Conservation (phyloP, 345 rosid genomes). For the Physaria fendleri region DNA sequence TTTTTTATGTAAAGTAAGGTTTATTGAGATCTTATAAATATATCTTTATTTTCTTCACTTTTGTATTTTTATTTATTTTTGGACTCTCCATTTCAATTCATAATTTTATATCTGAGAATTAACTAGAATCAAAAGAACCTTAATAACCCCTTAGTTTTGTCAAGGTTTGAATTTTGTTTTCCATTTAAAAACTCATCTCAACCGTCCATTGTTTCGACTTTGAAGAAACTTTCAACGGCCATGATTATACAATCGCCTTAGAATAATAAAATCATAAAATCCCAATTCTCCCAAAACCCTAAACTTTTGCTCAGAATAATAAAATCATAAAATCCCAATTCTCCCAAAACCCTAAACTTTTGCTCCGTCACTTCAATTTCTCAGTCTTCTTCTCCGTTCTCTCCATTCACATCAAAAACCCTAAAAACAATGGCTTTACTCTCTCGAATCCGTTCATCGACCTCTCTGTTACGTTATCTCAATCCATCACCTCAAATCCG, state of each 20-base stretch:
- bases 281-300: not conserved
- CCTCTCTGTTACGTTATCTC: slow-evolving; percentile 20
- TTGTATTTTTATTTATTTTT: slow-evolving; percentile 6
- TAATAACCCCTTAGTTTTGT: no score
- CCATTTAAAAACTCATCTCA: not conserved
- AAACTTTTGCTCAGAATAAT: no score
- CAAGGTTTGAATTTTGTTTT: no score
- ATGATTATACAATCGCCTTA: not conserved
- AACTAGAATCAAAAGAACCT: no score
- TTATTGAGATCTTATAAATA: slow-evolving; percentile 9
- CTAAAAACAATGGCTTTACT: slow-evolving; percentile 37
- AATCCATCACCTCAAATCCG: slow-evolving; percentile 12
- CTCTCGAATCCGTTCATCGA: slow-evolving; percentile 39
- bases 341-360: not conserved
- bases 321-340: not conserved
- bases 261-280: no score
- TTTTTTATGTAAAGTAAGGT: slow-evolving; percentile 22
- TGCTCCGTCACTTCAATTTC: slow-evolving; percentile 2
- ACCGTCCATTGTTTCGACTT: not conserved
- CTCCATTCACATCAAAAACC: not conserved
- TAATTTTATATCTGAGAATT: no score
- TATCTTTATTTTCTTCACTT: not conserved
- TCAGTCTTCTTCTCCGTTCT: slow-evolving; percentile 3
- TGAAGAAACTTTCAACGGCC: not conserved
- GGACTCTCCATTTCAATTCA: not conserved